phyloP scores from a whole-genome alignment of 2,329 filamentous ascomycete genomes.

The Beauveria bassiana region DNA sequence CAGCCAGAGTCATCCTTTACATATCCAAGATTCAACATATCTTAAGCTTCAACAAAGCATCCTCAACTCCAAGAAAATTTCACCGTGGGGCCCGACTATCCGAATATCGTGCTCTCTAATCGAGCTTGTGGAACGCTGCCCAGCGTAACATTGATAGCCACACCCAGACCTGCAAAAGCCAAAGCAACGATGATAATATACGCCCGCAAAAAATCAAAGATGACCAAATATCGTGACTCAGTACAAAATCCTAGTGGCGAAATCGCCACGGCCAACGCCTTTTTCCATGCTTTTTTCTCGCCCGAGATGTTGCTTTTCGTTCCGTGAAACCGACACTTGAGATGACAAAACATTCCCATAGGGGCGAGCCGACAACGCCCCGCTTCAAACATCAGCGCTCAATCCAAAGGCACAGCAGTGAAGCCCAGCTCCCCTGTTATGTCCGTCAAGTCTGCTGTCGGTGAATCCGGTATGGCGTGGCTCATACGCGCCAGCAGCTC shows the following conservation, averaged over 20 bases:
- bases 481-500: constrained; percentile 31
- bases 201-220: not conserved
- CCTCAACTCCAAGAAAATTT: not conserved
- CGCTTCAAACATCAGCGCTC: not conserved
- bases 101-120: not conserved
- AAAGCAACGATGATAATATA: not conserved
- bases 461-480: constrained; percentile 17
- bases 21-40: not conserved
- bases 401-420: constrained; percentile 13
- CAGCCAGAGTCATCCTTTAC: not conserved
- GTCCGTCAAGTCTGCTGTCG: constrained; percentile 15
- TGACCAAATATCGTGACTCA: not conserved
- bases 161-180: not conserved
- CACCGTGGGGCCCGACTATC: too few relatives aligned
- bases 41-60: not conserved
- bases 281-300: not conserved
- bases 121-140: not conserved
- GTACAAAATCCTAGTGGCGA: not conserved
- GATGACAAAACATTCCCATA: not conserved
- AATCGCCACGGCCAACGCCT: constrained; percentile 1
- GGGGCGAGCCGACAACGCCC: not conserved
- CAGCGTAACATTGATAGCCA: not conserved
- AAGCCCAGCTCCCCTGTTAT: constrained; percentile 25
- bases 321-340: constrained; percentile 1
- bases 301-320: constrained; percentile 5